Evolutionary conservation across 208 protist genomes (phyloP).

Genomic region (Wallacemonas sp.): DNA sequence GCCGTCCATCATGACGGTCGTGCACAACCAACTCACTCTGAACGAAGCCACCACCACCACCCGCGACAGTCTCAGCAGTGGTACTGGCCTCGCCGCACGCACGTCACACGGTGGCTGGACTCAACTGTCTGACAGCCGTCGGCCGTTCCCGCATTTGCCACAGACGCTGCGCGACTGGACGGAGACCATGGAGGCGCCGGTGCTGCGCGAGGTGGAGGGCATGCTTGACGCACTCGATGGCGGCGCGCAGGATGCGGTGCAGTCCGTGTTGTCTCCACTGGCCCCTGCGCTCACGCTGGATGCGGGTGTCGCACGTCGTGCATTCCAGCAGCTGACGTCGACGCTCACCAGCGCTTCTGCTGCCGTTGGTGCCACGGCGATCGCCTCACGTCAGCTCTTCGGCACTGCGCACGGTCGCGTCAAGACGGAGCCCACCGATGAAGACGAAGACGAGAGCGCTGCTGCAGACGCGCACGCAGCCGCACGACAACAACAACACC

Average conservation of each 20-base stretch:
- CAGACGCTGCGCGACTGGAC: background rate
- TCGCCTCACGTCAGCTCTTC: background rate
- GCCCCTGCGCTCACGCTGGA: slow-evolving; percentile 25
- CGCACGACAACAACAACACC: no score
- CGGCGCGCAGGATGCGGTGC: slow-evolving; percentile 14
- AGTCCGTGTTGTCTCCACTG: slow-evolving; percentile 24
- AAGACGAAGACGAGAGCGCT: no score
- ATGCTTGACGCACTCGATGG: background rate
- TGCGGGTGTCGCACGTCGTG: slow-evolving; percentile 1
- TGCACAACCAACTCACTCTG: slow-evolving; percentile 3
- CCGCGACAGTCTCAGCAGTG: no score
- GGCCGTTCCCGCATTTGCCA: no score
- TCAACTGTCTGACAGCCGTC: no score
- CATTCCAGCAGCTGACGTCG: background rate
- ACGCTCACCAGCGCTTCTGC: no score
- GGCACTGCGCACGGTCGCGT: background rate
- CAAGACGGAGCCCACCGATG: background rate
- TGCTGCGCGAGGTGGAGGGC: background rate
- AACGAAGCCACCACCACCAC: background rate
- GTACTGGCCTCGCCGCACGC: no score
- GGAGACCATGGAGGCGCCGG: background rate
- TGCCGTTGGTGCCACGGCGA: no score
- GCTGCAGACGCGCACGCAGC: no score
- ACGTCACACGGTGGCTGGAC: no score
- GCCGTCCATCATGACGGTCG: background rate